A percentile compares a stretch with the other conserved stretches of the same genome.
These are phyloP conservation scores for Zopfochytrium polystomum DNA, from an alignment of 371 early-diverging fungal genomes.

Conservation along the genomic window DNA sequence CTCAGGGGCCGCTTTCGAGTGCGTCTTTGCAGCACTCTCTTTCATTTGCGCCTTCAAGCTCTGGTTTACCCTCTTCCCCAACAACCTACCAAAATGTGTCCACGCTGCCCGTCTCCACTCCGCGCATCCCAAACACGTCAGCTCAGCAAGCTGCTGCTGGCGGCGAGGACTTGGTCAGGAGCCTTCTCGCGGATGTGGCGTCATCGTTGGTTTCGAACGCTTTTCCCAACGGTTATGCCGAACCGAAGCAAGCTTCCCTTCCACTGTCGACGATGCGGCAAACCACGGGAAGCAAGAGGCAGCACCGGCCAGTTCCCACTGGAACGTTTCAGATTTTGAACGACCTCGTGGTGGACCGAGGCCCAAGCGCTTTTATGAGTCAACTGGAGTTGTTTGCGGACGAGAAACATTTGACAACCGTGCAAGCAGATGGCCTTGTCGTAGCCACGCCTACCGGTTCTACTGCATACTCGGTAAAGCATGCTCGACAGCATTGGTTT, in stretches of 20 bases:
- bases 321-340: constrained; percentile 65
- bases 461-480: constrained; percentile 89
- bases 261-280: background rate
- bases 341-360: constrained; percentile 88
- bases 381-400: constrained; percentile 87
- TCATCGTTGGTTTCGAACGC: background rate
- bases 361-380: constrained; percentile 83
- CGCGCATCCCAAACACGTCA: background rate
- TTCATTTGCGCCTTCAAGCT: background rate
- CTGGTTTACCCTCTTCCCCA: background rate
- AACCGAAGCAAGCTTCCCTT: background rate
- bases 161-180: background rate
- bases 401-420: constrained; percentile 42
- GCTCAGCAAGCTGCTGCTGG: background rate
- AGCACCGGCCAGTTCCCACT: constrained; percentile 5
- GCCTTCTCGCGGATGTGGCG: background rate
- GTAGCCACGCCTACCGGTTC: constrained; percentile 93
- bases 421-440: constrained; percentile 76
- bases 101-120: background rate
- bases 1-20: too few relatives aligned
- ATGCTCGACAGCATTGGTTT: too few relatives aligned
- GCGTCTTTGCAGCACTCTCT: too few relatives aligned
- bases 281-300: too few relatives aligned
- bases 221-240: background rate
- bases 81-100: background rate